Evolutionary conservation across 1,284 basidiomycete genomes (phyloP).

Genomic region (Phenoliferia sp.): DNA sequence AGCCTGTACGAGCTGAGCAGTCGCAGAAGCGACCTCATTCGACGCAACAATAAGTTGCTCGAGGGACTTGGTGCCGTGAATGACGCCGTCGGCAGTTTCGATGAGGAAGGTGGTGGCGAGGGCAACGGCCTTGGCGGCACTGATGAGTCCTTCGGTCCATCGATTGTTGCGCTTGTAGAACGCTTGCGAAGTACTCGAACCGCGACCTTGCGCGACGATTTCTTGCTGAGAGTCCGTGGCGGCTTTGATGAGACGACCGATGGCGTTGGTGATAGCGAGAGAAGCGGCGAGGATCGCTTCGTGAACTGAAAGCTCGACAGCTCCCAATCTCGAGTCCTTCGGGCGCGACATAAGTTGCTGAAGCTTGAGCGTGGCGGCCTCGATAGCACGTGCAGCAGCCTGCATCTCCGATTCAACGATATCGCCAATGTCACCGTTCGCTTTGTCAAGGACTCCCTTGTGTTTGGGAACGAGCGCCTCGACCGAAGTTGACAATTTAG

Average conservation of each 20-base stretch:
- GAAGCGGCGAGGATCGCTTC: slow-evolving; percentile 93
- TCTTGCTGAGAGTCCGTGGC: slow-evolving; percentile 97
- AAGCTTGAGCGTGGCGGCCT: slow-evolving; percentile 81
- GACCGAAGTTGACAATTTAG: slow-evolving; percentile 78
- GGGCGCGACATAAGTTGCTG: slow-evolving; percentile 87
- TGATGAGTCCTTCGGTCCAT: slow-evolving; percentile 99
- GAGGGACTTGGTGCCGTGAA: slow-evolving; percentile 81
- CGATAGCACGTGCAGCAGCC: slow-evolving; percentile 87
- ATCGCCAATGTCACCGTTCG: slow-evolving; percentile 91
- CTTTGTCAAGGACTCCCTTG: slow-evolving; percentile 62
- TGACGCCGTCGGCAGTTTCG: slow-evolving; percentile 94
- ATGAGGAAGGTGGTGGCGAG: slow-evolving; percentile 96
- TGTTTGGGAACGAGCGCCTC: slow-evolving; percentile 83
- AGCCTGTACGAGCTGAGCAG: slow-evolving; percentile 96
- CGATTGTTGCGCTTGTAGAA: slow-evolving; percentile 99
- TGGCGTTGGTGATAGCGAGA: slow-evolving; percentile 90
- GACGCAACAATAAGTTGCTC: slow-evolving; percentile 99
- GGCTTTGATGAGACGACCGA: slow-evolving; percentile 88
- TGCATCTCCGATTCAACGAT: slow-evolving; percentile 96
- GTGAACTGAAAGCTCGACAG: slow-evolving; percentile 92
- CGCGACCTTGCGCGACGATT: slow-evolving; percentile 92
- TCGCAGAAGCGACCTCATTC: slow-evolving; percentile 94
- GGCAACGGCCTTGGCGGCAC: slow-evolving; percentile 94
- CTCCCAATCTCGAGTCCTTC: slow-evolving; percentile 76
- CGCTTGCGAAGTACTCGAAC: slow-evolving; percentile 80